Evolutionary conservation across 345 rosid genomes (phyloP).

Genomic region (Boechera stricta): DNA sequence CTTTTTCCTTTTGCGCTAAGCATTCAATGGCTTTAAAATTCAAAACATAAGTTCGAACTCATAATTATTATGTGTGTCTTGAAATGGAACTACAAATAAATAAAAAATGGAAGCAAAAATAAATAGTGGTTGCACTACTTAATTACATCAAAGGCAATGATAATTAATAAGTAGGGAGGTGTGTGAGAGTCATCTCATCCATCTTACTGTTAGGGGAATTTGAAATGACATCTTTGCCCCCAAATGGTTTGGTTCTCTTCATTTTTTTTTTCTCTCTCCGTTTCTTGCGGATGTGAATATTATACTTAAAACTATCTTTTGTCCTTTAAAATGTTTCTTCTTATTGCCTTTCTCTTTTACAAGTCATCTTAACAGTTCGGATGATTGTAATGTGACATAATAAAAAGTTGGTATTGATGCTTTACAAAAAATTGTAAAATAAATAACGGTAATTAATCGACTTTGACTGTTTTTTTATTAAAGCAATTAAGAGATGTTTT

Average conservation of each 20-base stretch:
- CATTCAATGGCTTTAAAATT: conserved; percentile 19
- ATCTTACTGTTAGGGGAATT: neutral
- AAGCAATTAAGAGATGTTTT: neutral
- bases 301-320: conserved; percentile 11
- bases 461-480: neutral
- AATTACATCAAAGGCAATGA: conserved; percentile 46
- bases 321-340: conserved; percentile 6
- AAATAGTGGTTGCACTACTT: conserved; percentile 45
- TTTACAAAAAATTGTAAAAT: neutral
- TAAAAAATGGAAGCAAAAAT: conserved; percentile 10
- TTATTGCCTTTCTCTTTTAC: neutral
- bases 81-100: conserved; percentile 31
- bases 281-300: conserved; percentile 22
- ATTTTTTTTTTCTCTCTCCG: neutral
- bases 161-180: conserved; percentile 41
- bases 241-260: conserved; percentile 13
- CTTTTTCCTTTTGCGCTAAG: conserved; percentile 26
- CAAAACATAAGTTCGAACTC: conserved; percentile 29
- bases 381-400: conserved; percentile 18
- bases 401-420: neutral
- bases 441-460: neutral
- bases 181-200: conserved; percentile 29
- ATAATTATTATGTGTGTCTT: conserved; percentile 36
- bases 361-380: neutral
- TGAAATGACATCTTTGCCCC: conserved; percentile 16